These are phyloP conservation scores for Stachybotrys echinatus DNA, from an alignment of 2,329 filamentous ascomycete species.

Conservation along the genomic window DNA sequence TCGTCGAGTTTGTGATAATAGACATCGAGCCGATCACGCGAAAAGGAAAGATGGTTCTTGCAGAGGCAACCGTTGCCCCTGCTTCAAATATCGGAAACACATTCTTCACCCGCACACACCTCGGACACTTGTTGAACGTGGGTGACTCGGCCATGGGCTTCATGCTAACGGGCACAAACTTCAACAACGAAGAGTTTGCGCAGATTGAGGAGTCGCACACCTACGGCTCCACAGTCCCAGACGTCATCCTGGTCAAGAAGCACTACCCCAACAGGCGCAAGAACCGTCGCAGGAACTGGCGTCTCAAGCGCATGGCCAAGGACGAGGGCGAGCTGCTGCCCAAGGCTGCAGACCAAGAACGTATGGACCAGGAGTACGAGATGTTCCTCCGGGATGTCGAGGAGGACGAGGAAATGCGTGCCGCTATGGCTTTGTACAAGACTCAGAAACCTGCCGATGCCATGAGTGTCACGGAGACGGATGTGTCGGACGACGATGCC, in stretches of 20 bases:
- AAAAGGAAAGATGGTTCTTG: constrained; percentile 77
- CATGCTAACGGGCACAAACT: constrained; percentile 80
- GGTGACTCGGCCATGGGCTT: constrained; percentile 97
- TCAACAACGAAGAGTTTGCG: constrained; percentile 84
- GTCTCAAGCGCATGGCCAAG: constrained; percentile 85
- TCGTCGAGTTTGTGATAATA: constrained; percentile 91
- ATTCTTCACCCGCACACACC: constrained; percentile 86
- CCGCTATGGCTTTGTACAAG: constrained; percentile 84
- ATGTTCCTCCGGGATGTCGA: constrained; percentile 96
- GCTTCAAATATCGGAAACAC: constrained; percentile 80
- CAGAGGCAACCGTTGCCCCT: constrained; percentile 82
- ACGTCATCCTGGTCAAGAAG: constrained; percentile 96
- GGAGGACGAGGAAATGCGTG: constrained; percentile 83
- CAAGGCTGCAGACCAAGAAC: constrained; percentile 81
- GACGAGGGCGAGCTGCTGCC: constrained; percentile 85
- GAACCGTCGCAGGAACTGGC: constrained; percentile 79
- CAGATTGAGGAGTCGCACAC: constrained; percentile 72
- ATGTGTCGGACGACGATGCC: constrained; percentile 50
- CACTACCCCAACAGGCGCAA: constrained; percentile 85
- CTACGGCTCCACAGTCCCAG: constrained; percentile 75
- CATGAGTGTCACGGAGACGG: constrained; percentile 64
- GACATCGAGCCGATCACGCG: constrained; percentile 77
- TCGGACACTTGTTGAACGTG: constrained; percentile 77
- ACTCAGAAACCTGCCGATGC: constrained; percentile 54
- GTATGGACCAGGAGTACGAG: constrained; percentile 91